phyloP scores from a whole-genome alignment of 805 yeast species.

The Yamadazyma olivae region DNA sequence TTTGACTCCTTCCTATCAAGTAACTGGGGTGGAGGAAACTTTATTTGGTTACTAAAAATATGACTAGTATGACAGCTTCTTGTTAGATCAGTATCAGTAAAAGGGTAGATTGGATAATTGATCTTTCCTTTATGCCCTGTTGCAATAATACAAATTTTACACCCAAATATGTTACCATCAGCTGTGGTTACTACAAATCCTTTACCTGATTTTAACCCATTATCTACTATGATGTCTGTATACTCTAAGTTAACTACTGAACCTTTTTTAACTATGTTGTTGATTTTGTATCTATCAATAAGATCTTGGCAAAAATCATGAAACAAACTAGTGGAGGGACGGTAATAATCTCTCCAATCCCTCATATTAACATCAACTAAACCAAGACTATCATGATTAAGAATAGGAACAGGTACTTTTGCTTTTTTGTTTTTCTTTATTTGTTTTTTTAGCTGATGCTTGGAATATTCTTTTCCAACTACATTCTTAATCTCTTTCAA shows the following conservation, averaged over 20 bases:
- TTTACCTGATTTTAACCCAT: slow-evolving; percentile 13
- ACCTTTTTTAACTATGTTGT: slow-evolving; percentile 26
- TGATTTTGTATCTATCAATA: slow-evolving; percentile 28
- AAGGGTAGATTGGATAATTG: slow-evolving; percentile 19
- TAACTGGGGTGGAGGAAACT: slow-evolving; percentile 19
- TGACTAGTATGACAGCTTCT: slow-evolving; percentile 34
- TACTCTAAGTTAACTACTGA: slow-evolving; percentile 32
- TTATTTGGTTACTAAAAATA: slow-evolving; percentile 22
- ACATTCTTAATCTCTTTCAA: slow-evolving; percentile 40
- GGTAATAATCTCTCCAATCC: slow-evolving; percentile 42
- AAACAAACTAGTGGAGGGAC: slow-evolving; percentile 41
- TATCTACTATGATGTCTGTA: slow-evolving; percentile 20
- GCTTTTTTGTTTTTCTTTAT: slow-evolving; percentile 5
- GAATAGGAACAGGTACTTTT: slow-evolving; percentile 16
- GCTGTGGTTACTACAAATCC: slow-evolving; percentile 33
- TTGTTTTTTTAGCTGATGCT: slow-evolving; percentile 36
- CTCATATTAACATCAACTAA: slow-evolving; percentile 42
- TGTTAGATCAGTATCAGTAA: slow-evolving; percentile 13
- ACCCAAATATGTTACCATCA: slow-evolving; percentile 29
- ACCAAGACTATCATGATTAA: slow-evolving; percentile 28
- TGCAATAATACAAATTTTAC: slow-evolving; percentile 32
- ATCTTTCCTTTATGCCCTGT: slow-evolving; percentile 35
- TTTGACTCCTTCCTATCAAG: slow-evolving; percentile 3
- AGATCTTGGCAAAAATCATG: slow-evolving; percentile 36
- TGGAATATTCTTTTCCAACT: slow-evolving; percentile 43